These are phyloP conservation scores for Pholiota microspora DNA, from an alignment of 768 basidiomycete genomes.

Conservation along the genomic window DNA sequence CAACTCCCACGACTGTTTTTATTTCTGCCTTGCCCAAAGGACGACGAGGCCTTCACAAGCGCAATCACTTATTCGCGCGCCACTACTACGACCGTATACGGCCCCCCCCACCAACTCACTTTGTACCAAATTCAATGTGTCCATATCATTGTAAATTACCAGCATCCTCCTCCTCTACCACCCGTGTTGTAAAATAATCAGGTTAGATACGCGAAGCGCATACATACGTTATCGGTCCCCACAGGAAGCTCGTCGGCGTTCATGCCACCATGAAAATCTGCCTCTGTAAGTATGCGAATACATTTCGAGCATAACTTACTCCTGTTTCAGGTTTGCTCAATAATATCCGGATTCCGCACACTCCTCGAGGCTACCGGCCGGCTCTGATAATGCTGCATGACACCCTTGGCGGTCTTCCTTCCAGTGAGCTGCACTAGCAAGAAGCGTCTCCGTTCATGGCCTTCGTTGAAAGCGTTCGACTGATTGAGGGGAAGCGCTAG, in stretches of 20 bases:
- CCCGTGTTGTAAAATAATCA: neutral
- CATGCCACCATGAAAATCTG: constrained; percentile 8
- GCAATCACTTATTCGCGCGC: neutral
- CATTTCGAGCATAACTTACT: constrained; percentile 12
- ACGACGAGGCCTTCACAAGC: neutral
- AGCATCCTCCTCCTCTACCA: neutral
- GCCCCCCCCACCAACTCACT: neutral
- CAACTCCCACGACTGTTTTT: constrained; percentile 2
- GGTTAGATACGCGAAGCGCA: neutral
- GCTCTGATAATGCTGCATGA: neutral
- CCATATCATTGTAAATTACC: constrained; percentile 4
- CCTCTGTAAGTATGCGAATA: constrained; percentile 6
- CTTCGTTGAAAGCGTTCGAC: neutral
- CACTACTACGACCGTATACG: neutral
- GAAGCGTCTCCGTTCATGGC: neutral
- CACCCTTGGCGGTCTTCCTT: neutral
- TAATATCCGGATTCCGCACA: constrained; percentile 13
- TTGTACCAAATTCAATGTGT: constrained; percentile 1
- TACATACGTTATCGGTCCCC: neutral
- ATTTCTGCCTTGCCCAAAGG: neutral
- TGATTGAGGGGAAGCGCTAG: neutral
- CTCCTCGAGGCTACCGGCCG: constrained; percentile 9
- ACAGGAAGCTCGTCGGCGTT: constrained; percentile 2
- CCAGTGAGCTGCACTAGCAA: neutral
- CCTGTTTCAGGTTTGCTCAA: constrained; percentile 23